Evolutionary conservation across 805 yeast species (phyloP), one percentile per base, ranked within the genome.

Genomic region (Wickerhamomyces alni): DNA sequence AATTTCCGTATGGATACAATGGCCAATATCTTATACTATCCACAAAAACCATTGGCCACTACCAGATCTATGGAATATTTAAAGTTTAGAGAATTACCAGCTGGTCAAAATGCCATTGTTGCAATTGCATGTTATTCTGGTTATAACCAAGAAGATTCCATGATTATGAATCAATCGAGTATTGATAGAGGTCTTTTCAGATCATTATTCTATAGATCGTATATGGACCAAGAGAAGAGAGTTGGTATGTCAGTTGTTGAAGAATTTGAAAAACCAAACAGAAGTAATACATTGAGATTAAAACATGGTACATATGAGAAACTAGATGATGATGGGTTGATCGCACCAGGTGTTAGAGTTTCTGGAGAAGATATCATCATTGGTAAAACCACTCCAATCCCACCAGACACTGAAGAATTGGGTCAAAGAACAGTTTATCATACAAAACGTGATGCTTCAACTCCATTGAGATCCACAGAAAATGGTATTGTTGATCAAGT

Each of bases 391-490:
- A 94, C 96, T 3, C 99, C 99, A 44, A 91, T 93, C 51, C 95
- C 98, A n/a, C 96, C 98, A 17, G 99, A 93, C 62, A 86, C 95
- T 17, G 99, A 93, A 63, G 99, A 93, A 67, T 75, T 93, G 55
- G 99, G 99, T 52, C 98, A 93, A 70, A 82, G 99, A 63, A 93
- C 99, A 4, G 94, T 93, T 58, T 91, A 87, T 67, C 99, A 93
- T 61, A 91, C 98, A 15, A 93, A 93, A 70, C 82, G 99, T 64
- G 99, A 93, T 70, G 99, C 98, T 5, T 91, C 98, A 1, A 93
- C 98, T 3, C 97, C 99, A 15, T 70, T 93, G 56, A 79, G 99
- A 70, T 80, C 93, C 47, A 94, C 99, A 0, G 99, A 93, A 67
- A 84, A 82, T 52, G 99, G 99, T 74, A 91, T 93, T 64, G 96